Conservation (phyloP, 129 eudicot species). For the Flaveria bidentis region DNA sequence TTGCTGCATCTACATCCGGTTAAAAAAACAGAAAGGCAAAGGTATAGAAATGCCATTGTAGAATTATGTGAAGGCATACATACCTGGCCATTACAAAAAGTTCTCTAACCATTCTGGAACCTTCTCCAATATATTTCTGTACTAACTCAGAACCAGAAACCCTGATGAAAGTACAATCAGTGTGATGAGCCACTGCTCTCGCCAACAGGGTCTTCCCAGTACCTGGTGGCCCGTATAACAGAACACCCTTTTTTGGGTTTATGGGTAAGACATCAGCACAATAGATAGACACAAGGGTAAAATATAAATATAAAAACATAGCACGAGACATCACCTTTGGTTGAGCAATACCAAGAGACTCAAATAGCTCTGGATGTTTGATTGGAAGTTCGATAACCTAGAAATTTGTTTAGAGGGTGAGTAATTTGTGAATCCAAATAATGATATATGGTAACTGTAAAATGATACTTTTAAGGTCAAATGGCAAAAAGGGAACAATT, state of each 20-base stretch:
- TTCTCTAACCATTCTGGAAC: slow-evolving; percentile 94
- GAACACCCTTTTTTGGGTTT: slow-evolving; percentile 55
- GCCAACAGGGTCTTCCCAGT: slow-evolving; percentile 84
- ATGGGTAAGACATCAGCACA: no score
- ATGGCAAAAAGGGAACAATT: slow-evolving; percentile 4
- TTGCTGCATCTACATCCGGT: neutral
- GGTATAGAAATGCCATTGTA: neutral
- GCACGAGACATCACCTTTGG: slow-evolving; percentile 60
- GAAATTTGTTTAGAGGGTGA: neutral
- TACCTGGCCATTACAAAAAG: slow-evolving; percentile 98
- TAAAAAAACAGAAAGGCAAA: neutral
- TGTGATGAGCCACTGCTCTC: slow-evolving; percentile 94
- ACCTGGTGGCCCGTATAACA: slow-evolving; percentile 90
- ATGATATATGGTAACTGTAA: neutral
- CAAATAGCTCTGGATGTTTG: slow-evolving; percentile 89
- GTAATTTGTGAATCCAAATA: neutral
- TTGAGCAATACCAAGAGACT: slow-evolving; percentile 91
- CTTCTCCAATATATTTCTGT: slow-evolving; percentile 93
- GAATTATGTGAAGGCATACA: slow-evolving; percentile 14
- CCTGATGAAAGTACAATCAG: slow-evolving; percentile 91
- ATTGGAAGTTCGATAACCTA: slow-evolving; percentile 94
- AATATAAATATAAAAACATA: neutral
- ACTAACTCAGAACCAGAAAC: slow-evolving; percentile 93
- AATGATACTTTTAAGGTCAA: neutral
- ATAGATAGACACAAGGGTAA: neutral